Percentiles rank a stretch among this genome's conserved stretches.
These are phyloP conservation scores for Aegilops longissima DNA, from an alignment of 176 grass and related monocot genomes.

Conservation along the genomic window DNA sequence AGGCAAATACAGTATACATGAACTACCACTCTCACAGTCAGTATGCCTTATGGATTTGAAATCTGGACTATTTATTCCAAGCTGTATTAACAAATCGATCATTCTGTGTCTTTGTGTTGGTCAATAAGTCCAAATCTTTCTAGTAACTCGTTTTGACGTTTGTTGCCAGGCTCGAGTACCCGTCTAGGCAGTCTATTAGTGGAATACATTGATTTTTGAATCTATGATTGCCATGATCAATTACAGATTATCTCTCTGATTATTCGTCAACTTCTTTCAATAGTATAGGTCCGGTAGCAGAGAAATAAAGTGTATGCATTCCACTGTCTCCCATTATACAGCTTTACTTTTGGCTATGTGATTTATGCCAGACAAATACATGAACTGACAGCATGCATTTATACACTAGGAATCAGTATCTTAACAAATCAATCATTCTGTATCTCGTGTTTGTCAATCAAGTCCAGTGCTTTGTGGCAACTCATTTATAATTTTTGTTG, in stretches of 20 bases:
- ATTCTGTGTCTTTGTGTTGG: not conserved
- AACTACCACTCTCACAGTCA: not conserved
- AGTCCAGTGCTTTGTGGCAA: not conserved
- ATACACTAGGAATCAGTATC: too few relatives aligned
- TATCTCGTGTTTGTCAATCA: not conserved
- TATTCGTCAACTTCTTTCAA: too few relatives aligned
- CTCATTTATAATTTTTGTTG: constrained; percentile 21
- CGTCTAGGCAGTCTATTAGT: constrained; percentile 63
- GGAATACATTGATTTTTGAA: constrained; percentile 19
- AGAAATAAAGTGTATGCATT: too few relatives aligned
- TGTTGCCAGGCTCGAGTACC: constrained; percentile 83
- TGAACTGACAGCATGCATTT: too few relatives aligned
- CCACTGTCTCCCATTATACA: too few relatives aligned
- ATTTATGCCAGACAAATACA: too few relatives aligned
- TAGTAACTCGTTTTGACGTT: constrained; percentile 19
- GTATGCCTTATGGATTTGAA: not conserved
- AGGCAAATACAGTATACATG: not conserved
- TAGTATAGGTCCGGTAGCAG: too few relatives aligned
- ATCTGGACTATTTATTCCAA: not conserved
- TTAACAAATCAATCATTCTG: not conserved
- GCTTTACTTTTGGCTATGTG: too few relatives aligned
- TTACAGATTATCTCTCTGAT: too few relatives aligned
- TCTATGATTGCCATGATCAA: too few relatives aligned
- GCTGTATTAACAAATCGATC: constrained; percentile 4
- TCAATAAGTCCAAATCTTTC: not conserved